phyloP scores from a whole-genome alignment of 345 rosid genomes.

The Salix suchowensis region DNA sequence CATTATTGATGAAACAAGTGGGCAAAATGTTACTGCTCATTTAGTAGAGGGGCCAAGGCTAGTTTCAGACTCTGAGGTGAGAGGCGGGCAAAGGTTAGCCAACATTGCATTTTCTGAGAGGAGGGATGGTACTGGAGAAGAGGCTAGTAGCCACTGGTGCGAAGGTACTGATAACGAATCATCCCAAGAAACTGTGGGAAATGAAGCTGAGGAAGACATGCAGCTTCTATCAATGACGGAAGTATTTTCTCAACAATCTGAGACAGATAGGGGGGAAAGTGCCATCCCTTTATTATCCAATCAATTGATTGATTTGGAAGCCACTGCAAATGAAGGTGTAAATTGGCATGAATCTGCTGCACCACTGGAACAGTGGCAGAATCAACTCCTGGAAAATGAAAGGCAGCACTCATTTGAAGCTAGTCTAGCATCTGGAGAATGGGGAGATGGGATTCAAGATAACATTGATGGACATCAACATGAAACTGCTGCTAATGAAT shows the following conservation, averaged over 20 bases:
- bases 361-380: constrained; percentile 34
- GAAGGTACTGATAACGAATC: constrained; percentile 24
- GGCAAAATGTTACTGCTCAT: constrained; percentile 36
- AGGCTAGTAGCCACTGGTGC: constrained; percentile 22
- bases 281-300: constrained; percentile 13
- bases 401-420: constrained; percentile 38
- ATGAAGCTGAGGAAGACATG: constrained; percentile 16
- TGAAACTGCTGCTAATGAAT: constrained; percentile 38
- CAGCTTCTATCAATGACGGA: neutral
- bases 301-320: constrained; percentile 26
- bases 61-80: constrained; percentile 36
- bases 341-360: constrained; percentile 27
- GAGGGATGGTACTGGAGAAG: constrained; percentile 32
- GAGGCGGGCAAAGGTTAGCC: constrained; percentile 31
- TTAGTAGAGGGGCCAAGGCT: constrained; percentile 45
- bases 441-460: constrained; percentile 37
- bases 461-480: constrained; percentile 28
- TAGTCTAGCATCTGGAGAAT: constrained; percentile 35
- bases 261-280: constrained; percentile 28
- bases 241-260: constrained; percentile 15
- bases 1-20: constrained; percentile 28
- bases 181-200: constrained; percentile 25
- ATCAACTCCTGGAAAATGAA: constrained; percentile 37
- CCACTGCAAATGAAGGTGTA: constrained; percentile 26
- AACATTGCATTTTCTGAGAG: constrained; percentile 30